These are phyloP conservation scores for Monascus ruber DNA, from an alignment of 2,329 filamentous ascomycete genomes.

Conservation along the genomic window DNA sequence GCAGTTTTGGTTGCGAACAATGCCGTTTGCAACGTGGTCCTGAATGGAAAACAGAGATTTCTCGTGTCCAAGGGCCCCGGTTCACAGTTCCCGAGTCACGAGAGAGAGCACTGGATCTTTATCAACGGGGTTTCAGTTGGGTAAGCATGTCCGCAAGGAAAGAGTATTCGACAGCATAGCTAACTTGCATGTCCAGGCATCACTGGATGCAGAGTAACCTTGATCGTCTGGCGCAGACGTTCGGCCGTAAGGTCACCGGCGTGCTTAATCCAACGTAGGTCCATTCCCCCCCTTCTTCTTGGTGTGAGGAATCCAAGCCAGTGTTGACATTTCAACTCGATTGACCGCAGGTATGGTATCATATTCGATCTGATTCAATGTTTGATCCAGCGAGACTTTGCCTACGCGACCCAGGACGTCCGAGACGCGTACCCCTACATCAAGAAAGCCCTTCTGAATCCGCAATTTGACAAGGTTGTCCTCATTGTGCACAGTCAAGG, in stretches of 20 bases:
- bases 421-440: slow-evolving; percentile 48
- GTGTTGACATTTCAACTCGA: background rate
- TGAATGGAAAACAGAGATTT: slow-evolving; percentile 41
- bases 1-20: slow-evolving; percentile 18
- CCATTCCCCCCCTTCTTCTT: no score
- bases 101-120: slow-evolving; percentile 66
- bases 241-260: slow-evolving; percentile 58
- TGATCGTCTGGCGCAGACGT: slow-evolving; percentile 59
- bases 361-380: slow-evolving; percentile 69
- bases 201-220: slow-evolving; percentile 62
- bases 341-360: slow-evolving; percentile 41
- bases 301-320: no score
- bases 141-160: slow-evolving; percentile 31
- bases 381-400: slow-evolving; percentile 62
- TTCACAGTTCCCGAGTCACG: slow-evolving; percentile 25
- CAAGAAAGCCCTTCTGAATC: slow-evolving; percentile 52
- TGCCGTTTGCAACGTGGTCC: slow-evolving; percentile 16
- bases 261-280: slow-evolving; percentile 61
- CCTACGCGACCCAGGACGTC: slow-evolving; percentile 59
- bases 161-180: slow-evolving; percentile 1
- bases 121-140: slow-evolving; percentile 55
- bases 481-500: slow-evolving; percentile 70
- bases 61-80: slow-evolving; percentile 20
- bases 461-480: slow-evolving; percentile 54
- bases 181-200: slow-evolving; percentile 20